Base-by-base conservation (phyloP, 352 stramenopile genomes). In the Thalassiosira allenii region DNA sequence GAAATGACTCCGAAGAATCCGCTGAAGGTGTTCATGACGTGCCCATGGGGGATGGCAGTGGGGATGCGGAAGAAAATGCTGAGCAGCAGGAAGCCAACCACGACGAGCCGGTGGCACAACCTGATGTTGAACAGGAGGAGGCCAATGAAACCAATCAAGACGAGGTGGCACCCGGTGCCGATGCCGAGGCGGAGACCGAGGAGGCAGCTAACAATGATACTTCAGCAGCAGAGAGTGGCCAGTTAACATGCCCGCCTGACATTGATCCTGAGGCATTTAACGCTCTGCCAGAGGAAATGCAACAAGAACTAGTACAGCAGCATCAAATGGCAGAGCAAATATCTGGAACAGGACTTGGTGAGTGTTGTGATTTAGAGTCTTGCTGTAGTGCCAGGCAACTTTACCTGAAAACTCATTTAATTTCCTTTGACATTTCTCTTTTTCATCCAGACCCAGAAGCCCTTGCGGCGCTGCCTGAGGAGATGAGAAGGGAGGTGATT, bases 201-300 rank as follows among this genome's bases (percentile, higher is more conserved):
- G 3, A 34, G 41, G 44, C 53, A 22, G 65, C 41, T 0, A 30
- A 66, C 29, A 3, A 52, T 25, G 33, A 51, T 52, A 5, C 22
- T 11, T 9, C 30, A 41, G 11, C 53, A 11, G 29, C 8, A 49
- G 33, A 6, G 6, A 40, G 58, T 65, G 64, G 17, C 37, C 37
- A 53, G 22, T 59, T 95, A 17, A 78, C 84, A 3, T 98, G 96
- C 64, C 97, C 97, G 2, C 94, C 97, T 69, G 97, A 97, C 27
- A 97, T 99, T 80, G 97, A 99, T 90, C 90, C 91, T 20, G 97
- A 99, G 81, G 97, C 99, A 0, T 99, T 99, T 82, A 91, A 93
- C 27, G 97, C 92, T 14, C 87, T 99, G 51, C 97, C 97, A 40
- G 53, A 93, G 2, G 97, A 99, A 65, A 98, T 99, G 96, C 97